Evolutionary conservation across 495 filamentous ascomycete genomes (phyloP).

Genomic region (Neurospora tetrasperma): DNA sequence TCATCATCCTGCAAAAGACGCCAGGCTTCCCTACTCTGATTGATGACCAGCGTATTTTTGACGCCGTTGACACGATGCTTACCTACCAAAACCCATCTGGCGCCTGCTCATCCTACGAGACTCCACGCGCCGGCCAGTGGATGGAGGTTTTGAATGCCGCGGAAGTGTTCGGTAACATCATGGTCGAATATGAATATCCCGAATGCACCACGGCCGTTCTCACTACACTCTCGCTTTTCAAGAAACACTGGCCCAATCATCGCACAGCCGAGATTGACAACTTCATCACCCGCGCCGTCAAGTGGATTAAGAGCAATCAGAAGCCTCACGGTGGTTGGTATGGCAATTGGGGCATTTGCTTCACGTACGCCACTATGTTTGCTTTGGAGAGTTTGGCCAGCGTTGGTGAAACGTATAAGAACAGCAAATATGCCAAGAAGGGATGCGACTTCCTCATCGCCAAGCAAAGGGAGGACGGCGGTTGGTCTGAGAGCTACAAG

Average conservation of each 20-base stretch:
- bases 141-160: conserved; percentile 86
- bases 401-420: conserved; percentile 71
- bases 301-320: conserved; percentile 73
- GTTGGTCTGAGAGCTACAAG: conserved; percentile 93
- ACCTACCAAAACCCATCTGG: conserved; percentile 87
- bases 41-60: conserved; percentile 63
- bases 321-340: conserved; percentile 86
- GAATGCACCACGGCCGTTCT: conserved; percentile 95
- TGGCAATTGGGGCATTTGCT: conserved; percentile 95
- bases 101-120: conserved; percentile 86
- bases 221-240: conserved; percentile 78
- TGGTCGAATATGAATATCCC: conserved; percentile 96
- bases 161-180: conserved; percentile 93
- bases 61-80: conserved; percentile 81
- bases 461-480: conserved; percentile 77
- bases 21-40: conserved; percentile 67
- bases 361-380: conserved; percentile 94
- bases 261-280: conserved; percentile 60
- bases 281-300: conserved; percentile 60
- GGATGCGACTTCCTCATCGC: conserved; percentile 80
- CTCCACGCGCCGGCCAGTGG: conserved; percentile 61
- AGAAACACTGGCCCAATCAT: conserved; percentile 71
- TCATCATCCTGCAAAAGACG: conserved; percentile 73
- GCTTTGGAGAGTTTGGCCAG: conserved; percentile 76
- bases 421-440: conserved; percentile 54